phyloP scores from a whole-genome alignment of 163 green algal species.

The Chlorella variabilis region DNA sequence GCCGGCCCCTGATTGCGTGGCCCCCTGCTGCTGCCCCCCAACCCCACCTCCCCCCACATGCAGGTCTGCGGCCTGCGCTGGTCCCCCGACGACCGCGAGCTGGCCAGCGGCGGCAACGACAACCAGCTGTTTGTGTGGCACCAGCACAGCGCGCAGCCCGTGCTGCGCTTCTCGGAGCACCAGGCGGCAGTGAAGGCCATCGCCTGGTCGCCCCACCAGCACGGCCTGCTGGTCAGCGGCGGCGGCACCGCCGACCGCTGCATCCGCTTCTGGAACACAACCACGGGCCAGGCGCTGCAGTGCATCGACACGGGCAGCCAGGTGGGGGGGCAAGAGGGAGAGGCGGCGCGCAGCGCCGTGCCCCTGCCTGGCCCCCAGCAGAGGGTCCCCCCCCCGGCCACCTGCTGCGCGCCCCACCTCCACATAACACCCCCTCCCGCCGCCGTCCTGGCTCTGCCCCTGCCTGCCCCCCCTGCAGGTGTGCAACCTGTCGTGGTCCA shows the following conservation, averaged over 20 bases:
- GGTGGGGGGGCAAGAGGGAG: not conserved
- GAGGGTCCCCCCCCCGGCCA: not conserved
- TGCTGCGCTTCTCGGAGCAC: conserved; percentile 60
- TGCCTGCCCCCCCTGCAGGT: conserved; percentile 70
- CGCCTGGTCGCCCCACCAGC: conserved; percentile 98
- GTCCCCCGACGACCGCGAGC: conserved; percentile 88
- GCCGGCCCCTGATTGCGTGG: not conserved
- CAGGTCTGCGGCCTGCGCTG: conserved; percentile 94
- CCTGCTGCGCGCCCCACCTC: not conserved
- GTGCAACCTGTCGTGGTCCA: conserved; percentile 95
- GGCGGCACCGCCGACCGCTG: conserved; percentile 94
- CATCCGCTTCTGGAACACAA: conserved; percentile 98
- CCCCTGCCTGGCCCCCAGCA: not conserved
- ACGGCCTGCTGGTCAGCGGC: conserved; percentile 92
- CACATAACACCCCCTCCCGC: too few species aligned
- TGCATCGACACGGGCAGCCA: conserved; percentile 88
- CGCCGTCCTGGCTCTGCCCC: not conserved
- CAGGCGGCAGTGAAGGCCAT: conserved; percentile 94
- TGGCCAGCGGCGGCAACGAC: conserved; percentile 97
- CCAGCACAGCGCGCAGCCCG: conserved; percentile 37
- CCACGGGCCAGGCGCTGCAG: conserved; percentile 85
- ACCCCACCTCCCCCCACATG: too few species aligned
- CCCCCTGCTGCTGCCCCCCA: not conserved
- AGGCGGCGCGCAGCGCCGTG: not conserved
- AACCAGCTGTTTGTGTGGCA: conserved; percentile 96